phyloP scores from a whole-genome alignment of 495 filamentous ascomycete species.

The Hypoxylon intermedium region DNA sequence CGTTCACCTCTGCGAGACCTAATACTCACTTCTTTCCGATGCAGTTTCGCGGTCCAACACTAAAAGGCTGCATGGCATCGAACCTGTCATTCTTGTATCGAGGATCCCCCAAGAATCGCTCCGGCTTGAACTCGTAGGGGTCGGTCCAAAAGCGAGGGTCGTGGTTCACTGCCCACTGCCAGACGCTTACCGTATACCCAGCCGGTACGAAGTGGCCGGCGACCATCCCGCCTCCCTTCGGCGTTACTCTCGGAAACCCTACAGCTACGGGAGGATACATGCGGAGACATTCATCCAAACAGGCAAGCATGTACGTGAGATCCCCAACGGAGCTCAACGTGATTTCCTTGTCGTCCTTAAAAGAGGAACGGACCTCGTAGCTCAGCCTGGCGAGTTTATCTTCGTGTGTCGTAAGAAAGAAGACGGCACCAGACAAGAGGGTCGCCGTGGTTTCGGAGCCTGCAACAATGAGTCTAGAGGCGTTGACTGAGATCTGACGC shows the following conservation, averaged over 20 bases:
- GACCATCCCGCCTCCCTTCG: constrained; percentile 56
- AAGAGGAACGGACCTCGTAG: constrained; percentile 58
- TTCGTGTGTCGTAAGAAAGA: constrained; percentile 57
- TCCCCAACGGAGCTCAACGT: constrained; percentile 50
- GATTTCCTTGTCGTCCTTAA: constrained; percentile 60
- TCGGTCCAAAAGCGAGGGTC: constrained; percentile 47
- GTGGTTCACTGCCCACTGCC: constrained; percentile 57
- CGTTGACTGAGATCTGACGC: not conserved
- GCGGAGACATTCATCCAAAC: constrained; percentile 63
- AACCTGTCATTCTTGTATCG: constrained; percentile 52
- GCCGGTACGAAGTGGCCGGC: constrained; percentile 55
- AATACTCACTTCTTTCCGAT: constrained; percentile 61
- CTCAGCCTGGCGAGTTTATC: constrained; percentile 51
- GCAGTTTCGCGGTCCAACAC: constrained; percentile 62
- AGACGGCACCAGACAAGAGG: constrained; percentile 58
- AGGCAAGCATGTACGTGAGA: constrained; percentile 56
- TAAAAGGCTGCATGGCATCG: constrained; percentile 60
- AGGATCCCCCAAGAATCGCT: constrained; percentile 54
- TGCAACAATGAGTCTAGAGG: constrained; percentile 52
- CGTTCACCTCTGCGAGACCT: no score
- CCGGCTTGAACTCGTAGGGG: constrained; percentile 57
- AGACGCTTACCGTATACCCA: constrained; percentile 56
- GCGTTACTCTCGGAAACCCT: constrained; percentile 54
- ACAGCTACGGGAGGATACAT: constrained; percentile 63
- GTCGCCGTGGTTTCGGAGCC: constrained; percentile 69